Evolutionary conservation across 768 basidiomycete genomes (phyloP), one percentile per base, ranked within the genome.

Genomic region (Termitomyces sp.): DNA sequence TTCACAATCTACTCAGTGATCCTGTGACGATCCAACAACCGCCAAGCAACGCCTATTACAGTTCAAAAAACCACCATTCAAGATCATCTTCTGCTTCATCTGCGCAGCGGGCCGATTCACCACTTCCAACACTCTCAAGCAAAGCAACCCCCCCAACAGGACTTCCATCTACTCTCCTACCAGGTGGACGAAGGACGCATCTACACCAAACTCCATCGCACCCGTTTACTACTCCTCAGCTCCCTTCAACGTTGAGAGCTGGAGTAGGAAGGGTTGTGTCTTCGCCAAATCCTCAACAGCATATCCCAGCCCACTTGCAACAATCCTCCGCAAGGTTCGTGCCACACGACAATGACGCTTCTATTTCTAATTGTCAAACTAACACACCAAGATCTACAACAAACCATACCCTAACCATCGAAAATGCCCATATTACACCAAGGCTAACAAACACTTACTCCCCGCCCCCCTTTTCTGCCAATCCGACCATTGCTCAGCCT

Each of bases 181-280:
- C 64, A 17, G 66, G 66, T 17, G 46, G 65, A 47, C 56, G 54
- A 51, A 49, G 57, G 38, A 38, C 55, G 5, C 53, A 40, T n/a
- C 61, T 45, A 54, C 62, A 58, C 58, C 63, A 58, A 58, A 55
- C 53, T 12, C 21, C 56, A 40, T 42, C 54, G 30, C 32, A 50
- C 45, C 52, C 51, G 12, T 50, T 58, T 15, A 58, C 52, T 7
- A 34, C 65, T 22, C 46, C 62, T 38, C 62, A 64, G 37, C 57
- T 76, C 12, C 78, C 81, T 9, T 63, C 71, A 1, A 66, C 74
- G 32, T 70, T 82, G n/a, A 77, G 76, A 35, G 74, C 80, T 30
- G 66, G 66, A 10, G 35, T 59, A 43, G 55, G 59, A 55, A 48
- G 58, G 17, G 44, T 19, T 10, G 53, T 51, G 8, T 57, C 58